Base-by-base conservation (phyloP, 441 rosid genomes). In the Sinapis alba region DNA sequence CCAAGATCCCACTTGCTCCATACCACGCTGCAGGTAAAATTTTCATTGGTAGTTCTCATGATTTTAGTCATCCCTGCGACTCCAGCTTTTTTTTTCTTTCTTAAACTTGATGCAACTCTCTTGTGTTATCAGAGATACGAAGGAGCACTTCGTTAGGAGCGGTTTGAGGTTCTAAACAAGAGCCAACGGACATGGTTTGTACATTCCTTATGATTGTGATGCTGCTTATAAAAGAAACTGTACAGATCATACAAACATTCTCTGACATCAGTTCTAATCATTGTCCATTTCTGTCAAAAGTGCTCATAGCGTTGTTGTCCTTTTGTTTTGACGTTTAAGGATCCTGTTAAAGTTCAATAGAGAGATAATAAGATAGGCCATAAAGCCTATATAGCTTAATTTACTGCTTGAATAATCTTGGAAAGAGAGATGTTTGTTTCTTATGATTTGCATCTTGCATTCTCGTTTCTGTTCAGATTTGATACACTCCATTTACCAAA, bases 21-120 rank as follows among this genome's bases (percentile, higher is more conserved):
- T 87, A 28, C 89, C 87, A 0, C 79, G 80, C 43, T 90, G 96
- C 88, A 76, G 82, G 95, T 90, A 61, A 50, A 15, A 0, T 11
- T 69, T 41, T 13, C 12, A 10, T 41, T 28, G 20, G 18, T 28
- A 12, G 20, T 15, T 23, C 45, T 11, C 28, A 23, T 63, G 20
- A 21, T 9, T 27, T 63, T n/a, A 41, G 10, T 38, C 11, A 21
- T 64, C 19, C 64, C 56, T 64, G 62, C 30, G 30, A 28, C 61
- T 69, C 45, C 11, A 10, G 24, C 0, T 7, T 50, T 21, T 11
- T 11, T 0, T 13, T 32, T 15, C n/a, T n/a, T n/a, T n/a, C n/a
- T n/a, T n/a, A n/a, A 69, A 56, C 43, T 72, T 60, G 68, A 59
- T 77, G 60, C 36, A 50, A 50, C 7, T 77, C 43, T 77, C 62